Conservation (phyloP, 495 filamentous ascomycete genomes). For the Trichoderma virens region DNA sequence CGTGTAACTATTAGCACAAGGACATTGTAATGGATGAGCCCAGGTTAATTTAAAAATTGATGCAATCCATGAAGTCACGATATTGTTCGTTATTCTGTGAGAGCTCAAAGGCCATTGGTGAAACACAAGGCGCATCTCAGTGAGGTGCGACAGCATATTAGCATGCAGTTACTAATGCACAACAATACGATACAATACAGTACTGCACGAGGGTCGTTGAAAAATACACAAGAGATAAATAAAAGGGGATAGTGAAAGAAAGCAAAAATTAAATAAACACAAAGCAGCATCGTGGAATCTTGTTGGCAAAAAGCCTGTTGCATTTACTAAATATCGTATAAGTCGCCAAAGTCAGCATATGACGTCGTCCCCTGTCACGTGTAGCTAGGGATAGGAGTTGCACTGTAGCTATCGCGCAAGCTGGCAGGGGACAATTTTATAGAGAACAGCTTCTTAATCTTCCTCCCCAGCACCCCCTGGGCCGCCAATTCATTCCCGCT, state of each 20-base stretch:
- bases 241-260: neutral
- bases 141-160: too few relatives aligned
- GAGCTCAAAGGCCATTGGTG: too few relatives aligned
- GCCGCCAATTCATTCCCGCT: neutral
- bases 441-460: neutral
- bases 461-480: neutral
- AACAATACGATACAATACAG: too few relatives aligned
- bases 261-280: neutral
- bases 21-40: too few relatives aligned
- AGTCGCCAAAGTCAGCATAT: neutral
- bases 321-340: neutral
- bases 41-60: too few relatives aligned
- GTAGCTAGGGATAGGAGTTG: neutral
- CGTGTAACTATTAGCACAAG: too few relatives aligned
- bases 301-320: neutral
- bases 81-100: too few relatives aligned
- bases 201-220: too few relatives aligned
- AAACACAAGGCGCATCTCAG: too few relatives aligned
- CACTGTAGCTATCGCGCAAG: neutral
- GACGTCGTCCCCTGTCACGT: slow-evolving; percentile 6
- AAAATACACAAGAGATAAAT: too few relatives aligned
- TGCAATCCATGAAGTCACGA: too few relatives aligned
- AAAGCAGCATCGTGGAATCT: neutral
- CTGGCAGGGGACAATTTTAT: slow-evolving; percentile 1
- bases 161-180: too few relatives aligned